Conservation (phyloP, 768 basidiomycete species). For the Boletus tylopilopsis region DNA sequence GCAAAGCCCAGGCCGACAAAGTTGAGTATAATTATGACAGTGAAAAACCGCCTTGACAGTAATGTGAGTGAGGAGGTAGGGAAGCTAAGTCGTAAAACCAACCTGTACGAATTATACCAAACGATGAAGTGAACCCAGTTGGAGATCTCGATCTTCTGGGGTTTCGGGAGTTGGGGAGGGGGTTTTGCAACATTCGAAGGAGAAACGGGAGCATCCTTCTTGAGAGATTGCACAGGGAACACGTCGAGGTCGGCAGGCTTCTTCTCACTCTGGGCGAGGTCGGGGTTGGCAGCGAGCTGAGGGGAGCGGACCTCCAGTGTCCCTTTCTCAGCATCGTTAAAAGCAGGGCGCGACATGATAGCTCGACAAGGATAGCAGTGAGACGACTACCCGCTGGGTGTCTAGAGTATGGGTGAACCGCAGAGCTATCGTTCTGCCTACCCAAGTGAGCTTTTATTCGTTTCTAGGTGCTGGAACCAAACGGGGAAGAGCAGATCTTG, state of each 20-base stretch:
- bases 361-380: conserved; percentile 5
- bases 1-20: conserved; percentile 57
- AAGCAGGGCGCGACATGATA: conserved; percentile 43
- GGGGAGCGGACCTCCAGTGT: conserved; percentile 42
- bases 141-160: conserved; percentile 53
- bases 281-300: conserved; percentile 25
- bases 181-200: conserved; percentile 35
- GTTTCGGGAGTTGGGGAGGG: conserved; percentile 33
- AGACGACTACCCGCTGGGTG: conserved; percentile 11
- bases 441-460: conserved; percentile 23
- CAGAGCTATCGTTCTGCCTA: neutral
- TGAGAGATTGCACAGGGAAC: conserved; percentile 34
- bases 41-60: conserved; percentile 64
- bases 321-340: conserved; percentile 59
- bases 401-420: conserved; percentile 4
- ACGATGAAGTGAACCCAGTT: conserved; percentile 58
- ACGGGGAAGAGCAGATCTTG: conserved; percentile 16
- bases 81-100: conserved; percentile 7
- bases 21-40: conserved; percentile 57
- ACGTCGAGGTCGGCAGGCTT: conserved; percentile 30
- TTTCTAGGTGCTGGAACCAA: neutral
- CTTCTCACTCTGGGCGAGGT: conserved; percentile 38
- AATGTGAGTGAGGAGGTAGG: conserved; percentile 2
- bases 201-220: conserved; percentile 39
- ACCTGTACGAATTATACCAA: conserved; percentile 84